Base-by-base conservation (phyloP, 2,329 filamentous ascomycete species). In the Metarhizium guizhouense region DNA sequence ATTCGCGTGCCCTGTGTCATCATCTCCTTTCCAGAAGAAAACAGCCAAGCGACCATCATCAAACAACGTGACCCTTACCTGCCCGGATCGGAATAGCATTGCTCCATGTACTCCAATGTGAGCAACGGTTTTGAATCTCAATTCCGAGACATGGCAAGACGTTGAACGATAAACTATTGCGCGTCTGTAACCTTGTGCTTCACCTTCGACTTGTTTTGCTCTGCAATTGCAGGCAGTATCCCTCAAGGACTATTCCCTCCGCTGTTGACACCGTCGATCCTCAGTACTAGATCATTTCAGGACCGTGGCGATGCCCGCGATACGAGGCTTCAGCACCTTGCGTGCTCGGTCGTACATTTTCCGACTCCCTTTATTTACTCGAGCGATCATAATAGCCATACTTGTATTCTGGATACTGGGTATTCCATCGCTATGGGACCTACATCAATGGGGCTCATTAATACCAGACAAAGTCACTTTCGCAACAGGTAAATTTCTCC, bases 331-430 rank as follows among this genome's bases (percentile, higher is more conserved):
- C 72, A 92, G 85, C 72, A 83, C 86, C 36, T 71, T 80, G 58
- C 84, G 90, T 62, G 79, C 91, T 64, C 86, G 90, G 61, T 89
- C 88, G 8, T 96, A 95, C 69, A 66, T 95, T 61, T 77, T 89
- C 58, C 86, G 91, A 51, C 78, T 97, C n/a, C 93, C 94, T 40
- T 77, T 97, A 1, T 91, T 94, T 68, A 96, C 94, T 30, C 84
- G 92, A 52, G 70, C 80, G 18, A 80, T 91, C 14, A 69, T 91
- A 20, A 65, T 84, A 4, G 72, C 85, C 48, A 88, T 95, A 56
- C 65, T 87, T 36, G 59, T 57, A 4, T 61, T 68, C 47, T 95
- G 87, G 83, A 64, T 90, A 40, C 75, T 86, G 6, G 80, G 85
- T 48, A 69, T 92, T 43, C 86, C 88, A 63, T 78, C 82, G 16